Percentiles rank a stretch among this genome's conserved stretches.
Conservation (phyloP, 163 green algal species). For the Coccomyxa subellipsoidea region DNA sequence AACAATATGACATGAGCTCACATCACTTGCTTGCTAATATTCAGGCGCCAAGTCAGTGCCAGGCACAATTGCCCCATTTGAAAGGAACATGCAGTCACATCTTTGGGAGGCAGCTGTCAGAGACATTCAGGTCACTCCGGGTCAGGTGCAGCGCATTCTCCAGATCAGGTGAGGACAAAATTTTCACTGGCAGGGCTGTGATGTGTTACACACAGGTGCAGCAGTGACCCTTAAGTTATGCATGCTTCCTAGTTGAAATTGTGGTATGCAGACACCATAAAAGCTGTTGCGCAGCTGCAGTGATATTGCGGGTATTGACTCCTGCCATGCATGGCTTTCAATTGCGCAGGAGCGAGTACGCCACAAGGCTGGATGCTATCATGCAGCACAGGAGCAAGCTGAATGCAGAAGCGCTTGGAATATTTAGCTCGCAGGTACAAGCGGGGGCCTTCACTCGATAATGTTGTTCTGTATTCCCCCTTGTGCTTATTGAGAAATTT, state of each 20-base stretch:
- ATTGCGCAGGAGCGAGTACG: neutral
- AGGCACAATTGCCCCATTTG: neutral
- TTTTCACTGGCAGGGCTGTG: too few relatives aligned
- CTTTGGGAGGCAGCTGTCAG: neutral
- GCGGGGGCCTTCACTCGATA: neutral
- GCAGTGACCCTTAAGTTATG: too few relatives aligned
- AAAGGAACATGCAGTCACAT: neutral
- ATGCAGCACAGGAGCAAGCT: neutral
- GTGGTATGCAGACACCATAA: too few relatives aligned
- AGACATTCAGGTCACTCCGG: neutral
- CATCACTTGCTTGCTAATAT: too few relatives aligned
- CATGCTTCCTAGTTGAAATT: too few relatives aligned
- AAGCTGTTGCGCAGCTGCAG: too few relatives aligned
- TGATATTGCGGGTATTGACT: too few relatives aligned
- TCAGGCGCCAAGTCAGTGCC: too few relatives aligned
- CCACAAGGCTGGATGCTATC: neutral
- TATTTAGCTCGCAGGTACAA: neutral
- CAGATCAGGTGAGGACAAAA: too few relatives aligned
- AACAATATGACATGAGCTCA: too few relatives aligned
- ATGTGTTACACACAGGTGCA: too few relatives aligned
- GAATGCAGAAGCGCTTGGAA: neutral
- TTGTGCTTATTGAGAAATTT: neutral
- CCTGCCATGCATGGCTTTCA: too few relatives aligned
- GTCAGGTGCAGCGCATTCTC: neutral
- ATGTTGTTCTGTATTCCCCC: neutral